A percentile compares a stretch with the other conserved stretches of the same genome.
These are phyloP conservation scores for Thermomucor indicae-seudaticae DNA, from an alignment of 371 early-diverging fungal species.

Conservation along the genomic window DNA sequence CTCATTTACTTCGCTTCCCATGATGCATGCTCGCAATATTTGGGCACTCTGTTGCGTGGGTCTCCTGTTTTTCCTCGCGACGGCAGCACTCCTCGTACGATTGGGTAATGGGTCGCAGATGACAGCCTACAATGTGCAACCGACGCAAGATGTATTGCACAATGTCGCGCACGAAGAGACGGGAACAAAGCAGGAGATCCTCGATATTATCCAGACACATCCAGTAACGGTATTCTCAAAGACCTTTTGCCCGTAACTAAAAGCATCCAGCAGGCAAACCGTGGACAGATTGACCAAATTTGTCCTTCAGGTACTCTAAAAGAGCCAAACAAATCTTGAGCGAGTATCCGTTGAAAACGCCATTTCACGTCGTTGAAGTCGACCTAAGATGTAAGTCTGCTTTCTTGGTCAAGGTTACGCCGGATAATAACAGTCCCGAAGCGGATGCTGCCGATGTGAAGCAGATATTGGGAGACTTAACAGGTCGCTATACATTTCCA, in stretches of 20 bases:
- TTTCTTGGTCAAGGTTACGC: too few species aligned
- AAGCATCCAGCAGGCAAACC: too few species aligned
- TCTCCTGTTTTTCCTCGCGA: background rate
- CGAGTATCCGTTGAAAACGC: conserved; percentile 1
- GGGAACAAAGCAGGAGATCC: background rate
- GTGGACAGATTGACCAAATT: too few species aligned
- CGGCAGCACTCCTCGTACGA: background rate
- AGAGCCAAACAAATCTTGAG: conserved; percentile 8
- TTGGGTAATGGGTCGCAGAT: background rate
- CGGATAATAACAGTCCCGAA: background rate
- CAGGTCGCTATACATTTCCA: conserved; percentile 30
- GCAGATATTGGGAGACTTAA: conserved; percentile 15
- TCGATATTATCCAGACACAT: background rate
- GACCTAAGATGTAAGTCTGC: conserved; percentile 2
- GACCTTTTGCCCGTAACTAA: conserved; percentile 9
- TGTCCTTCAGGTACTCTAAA: conserved; percentile 1
- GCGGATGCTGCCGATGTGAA: conserved; percentile 28
- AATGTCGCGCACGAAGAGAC: background rate
- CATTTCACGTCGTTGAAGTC: conserved; percentile 6
- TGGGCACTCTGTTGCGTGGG: conserved; percentile 1
- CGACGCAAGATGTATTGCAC: background rate
- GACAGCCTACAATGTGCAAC: background rate
- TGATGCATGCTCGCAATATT: background rate
- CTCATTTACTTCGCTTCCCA: too few species aligned
- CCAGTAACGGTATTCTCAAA: conserved; percentile 9